Conservation (phyloP, 805 yeast genomes). For the Isabelozyma rhagii region DNA sequence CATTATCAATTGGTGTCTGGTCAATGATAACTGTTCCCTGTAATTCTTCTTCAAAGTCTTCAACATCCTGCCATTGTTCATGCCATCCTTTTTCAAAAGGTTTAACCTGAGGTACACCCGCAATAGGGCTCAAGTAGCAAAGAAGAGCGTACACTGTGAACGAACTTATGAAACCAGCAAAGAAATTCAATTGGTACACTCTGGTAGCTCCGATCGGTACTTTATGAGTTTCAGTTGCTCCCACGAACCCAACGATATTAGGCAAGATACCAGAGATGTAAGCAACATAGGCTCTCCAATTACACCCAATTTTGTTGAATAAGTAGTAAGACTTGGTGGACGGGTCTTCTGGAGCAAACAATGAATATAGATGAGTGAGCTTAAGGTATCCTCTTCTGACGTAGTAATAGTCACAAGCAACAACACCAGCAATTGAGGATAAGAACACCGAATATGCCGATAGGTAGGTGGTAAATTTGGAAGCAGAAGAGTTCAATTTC, state of each 20-base stretch:
- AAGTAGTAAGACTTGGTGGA: slow-evolving; percentile 44
- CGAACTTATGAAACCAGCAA: slow-evolving; percentile 68
- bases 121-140: slow-evolving; percentile 52
- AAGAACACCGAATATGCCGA: slow-evolving; percentile 43
- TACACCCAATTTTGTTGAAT: slow-evolving; percentile 61
- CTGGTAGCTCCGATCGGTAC: slow-evolving; percentile 79
- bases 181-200: slow-evolving; percentile 71
- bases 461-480: slow-evolving; percentile 40
- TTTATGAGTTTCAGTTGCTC: slow-evolving; percentile 62
- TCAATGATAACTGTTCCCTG: slow-evolving; percentile 12
- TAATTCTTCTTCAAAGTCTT: slow-evolving; percentile 51
- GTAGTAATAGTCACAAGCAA: slow-evolving; percentile 43
- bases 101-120: slow-evolving; percentile 28
- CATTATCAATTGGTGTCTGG: background rate
- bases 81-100: slow-evolving; percentile 56
- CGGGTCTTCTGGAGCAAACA: slow-evolving; percentile 32
- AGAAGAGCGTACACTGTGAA: slow-evolving; percentile 52
- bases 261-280: slow-evolving; percentile 79
- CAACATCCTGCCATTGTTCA: slow-evolving; percentile 63
- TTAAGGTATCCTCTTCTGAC: slow-evolving; percentile 71
- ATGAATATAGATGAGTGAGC: slow-evolving; percentile 60
- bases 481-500: slow-evolving; percentile 38
- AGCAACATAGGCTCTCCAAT: slow-evolving; percentile 83
- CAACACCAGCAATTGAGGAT: slow-evolving; percentile 42
- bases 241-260: slow-evolving; percentile 83